Evolutionary conservation across 2,329 filamentous ascomycete species (phyloP).

Genomic region (Graphiopsis chlorocephala): DNA sequence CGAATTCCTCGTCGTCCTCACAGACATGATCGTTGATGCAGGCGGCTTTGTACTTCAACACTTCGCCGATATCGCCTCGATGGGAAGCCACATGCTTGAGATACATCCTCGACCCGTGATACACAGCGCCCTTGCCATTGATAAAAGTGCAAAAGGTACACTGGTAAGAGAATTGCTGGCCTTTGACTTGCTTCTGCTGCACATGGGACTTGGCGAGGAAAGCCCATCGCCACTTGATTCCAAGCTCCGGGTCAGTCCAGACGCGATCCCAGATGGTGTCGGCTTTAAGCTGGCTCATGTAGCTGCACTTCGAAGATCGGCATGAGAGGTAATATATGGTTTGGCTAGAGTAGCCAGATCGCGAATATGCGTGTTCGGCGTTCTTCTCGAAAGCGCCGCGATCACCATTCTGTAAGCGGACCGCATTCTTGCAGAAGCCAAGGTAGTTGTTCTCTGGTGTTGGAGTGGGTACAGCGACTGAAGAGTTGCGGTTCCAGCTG

Average conservation of each 20-base stretch:
- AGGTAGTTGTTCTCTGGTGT: conserved; percentile 34
- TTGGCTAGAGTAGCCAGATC: conserved; percentile 19
- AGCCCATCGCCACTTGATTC: conserved; percentile 45
- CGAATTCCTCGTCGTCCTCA: conserved; percentile 43
- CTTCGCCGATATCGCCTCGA: conserved; percentile 35
- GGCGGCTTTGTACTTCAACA: conserved; percentile 42
- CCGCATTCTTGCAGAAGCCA: conserved; percentile 48
- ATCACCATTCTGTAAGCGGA: conserved; percentile 39
- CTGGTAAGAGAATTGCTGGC: conserved; percentile 37
- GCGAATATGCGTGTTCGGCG: conserved; percentile 23
- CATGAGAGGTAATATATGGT: conserved; percentile 37
- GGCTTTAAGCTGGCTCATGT: conserved; percentile 36
- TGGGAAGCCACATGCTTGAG: conserved; percentile 45
- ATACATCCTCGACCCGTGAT: conserved; percentile 41
- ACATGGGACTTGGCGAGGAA: conserved; percentile 50
- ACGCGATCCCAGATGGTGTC: conserved; percentile 30
- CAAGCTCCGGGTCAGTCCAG: conserved; percentile 22
- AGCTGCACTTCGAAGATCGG: conserved; percentile 43
- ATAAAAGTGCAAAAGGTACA: conserved; percentile 49
- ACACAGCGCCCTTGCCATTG: conserved; percentile 36
- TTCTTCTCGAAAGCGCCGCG: conserved; percentile 31
- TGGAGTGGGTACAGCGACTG: conserved; percentile 26
- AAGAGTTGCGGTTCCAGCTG: conserved; percentile 11
- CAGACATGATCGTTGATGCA: conserved; percentile 44
- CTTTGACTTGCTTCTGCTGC: conserved; percentile 32